Conservation (phyloP, 441 rosid species). For the Geranium incanum region DNA sequence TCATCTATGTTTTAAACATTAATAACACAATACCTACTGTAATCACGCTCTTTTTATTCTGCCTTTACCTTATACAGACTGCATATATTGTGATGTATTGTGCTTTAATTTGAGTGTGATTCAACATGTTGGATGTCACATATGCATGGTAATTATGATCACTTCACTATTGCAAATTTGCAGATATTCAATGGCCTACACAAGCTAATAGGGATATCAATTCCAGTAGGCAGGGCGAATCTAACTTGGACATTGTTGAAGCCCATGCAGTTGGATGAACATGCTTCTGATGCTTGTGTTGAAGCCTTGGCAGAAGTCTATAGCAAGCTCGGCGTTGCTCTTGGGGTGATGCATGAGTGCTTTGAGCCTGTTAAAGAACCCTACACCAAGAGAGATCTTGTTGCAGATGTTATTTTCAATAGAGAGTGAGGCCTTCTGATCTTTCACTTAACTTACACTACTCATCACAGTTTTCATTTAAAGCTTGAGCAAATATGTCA, state of each 20-base stretch:
- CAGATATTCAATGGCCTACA: constrained; percentile 47
- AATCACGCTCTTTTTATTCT: not conserved
- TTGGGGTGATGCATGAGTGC: constrained; percentile 76
- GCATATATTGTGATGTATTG: not conserved
- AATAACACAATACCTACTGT: not conserved
- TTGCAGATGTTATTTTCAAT: constrained; percentile 63
- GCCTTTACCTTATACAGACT: not conserved
- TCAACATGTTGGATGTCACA: not conserved
- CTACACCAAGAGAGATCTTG: constrained; percentile 47
- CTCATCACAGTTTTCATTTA: not conserved
- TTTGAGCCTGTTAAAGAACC: constrained; percentile 62
- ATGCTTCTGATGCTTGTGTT: constrained; percentile 24
- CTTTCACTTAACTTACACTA: not conserved
- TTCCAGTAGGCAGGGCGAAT: constrained; percentile 35
- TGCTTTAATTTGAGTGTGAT: not conserved
- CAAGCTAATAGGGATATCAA: constrained; percentile 44
- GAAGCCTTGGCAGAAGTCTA: constrained; percentile 41
- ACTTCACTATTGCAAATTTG: constrained; percentile 31
- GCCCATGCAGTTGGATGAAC: constrained; percentile 23
- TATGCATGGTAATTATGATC: constrained; percentile 17
- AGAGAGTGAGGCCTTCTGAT: constrained; percentile 41
- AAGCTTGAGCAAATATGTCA: not conserved
- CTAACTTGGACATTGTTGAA: constrained; percentile 68
- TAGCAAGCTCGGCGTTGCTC: constrained; percentile 59
- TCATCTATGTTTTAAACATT: not conserved